Percentiles rank a stretch among this genome's conserved stretches.
These are phyloP conservation scores for Aspergillus flavus DNA, from an alignment of 2,329 filamentous ascomycete species.

Conservation along the genomic window DNA sequence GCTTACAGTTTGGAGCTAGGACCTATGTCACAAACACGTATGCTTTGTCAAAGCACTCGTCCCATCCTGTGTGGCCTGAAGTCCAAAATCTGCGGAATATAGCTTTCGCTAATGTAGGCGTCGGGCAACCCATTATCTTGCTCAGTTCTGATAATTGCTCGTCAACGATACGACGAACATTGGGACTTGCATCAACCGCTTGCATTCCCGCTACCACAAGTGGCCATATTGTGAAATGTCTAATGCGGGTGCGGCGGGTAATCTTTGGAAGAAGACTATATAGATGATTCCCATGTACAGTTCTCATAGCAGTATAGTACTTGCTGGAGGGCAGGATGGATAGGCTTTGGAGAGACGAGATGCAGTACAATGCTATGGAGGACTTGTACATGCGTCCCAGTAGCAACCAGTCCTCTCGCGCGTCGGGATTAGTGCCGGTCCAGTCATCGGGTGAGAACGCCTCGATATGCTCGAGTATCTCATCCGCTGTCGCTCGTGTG, in stretches of 20 bases:
- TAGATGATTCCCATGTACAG: slow-evolving; percentile 2
- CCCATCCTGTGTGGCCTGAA: slow-evolving; percentile 4
- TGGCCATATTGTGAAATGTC: slow-evolving; percentile 11
- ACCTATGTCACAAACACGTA: slow-evolving; percentile 11
- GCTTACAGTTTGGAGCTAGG: not conserved
- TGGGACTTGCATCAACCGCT: not conserved
- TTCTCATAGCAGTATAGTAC: not conserved
- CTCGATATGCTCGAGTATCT: slow-evolving; percentile 8
- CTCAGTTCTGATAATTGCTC: not conserved
- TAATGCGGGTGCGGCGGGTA: not conserved
- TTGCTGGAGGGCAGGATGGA: not conserved
- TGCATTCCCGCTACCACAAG: slow-evolving; percentile 9
- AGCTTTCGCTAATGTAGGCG: not conserved
- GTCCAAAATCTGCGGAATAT: slow-evolving; percentile 8
- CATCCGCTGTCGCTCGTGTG: not conserved
- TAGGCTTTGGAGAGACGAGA: slow-evolving; percentile 7
- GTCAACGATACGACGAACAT: not conserved
- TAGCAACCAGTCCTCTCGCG: slow-evolving; percentile 1
- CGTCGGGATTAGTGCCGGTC: not conserved
- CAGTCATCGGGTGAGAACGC: slow-evolving; percentile 6
- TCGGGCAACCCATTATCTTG: not conserved
- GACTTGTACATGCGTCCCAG: slow-evolving; percentile 14
- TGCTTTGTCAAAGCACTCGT: slow-evolving; percentile 8
- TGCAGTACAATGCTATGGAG: slow-evolving; percentile 9
- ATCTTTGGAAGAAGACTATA: not conserved